Evolutionary conservation across 2,329 filamentous ascomycete genomes (phyloP), one percentile per base, ranked within the genome.

Genomic region (Alternaria sp.): DNA sequence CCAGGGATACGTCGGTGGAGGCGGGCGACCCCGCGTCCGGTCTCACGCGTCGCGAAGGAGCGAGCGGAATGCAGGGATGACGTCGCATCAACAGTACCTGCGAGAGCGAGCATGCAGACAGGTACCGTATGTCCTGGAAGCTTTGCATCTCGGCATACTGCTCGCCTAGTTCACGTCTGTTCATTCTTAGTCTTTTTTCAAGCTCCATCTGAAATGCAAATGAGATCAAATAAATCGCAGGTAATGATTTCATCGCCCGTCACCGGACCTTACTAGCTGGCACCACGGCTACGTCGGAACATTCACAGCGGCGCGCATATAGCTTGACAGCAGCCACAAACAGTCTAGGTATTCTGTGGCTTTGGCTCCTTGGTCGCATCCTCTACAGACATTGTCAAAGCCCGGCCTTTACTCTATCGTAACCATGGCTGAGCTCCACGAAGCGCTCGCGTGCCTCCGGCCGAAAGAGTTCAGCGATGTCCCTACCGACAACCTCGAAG

Each of bases 391-490:
- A 36, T 49, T n/a, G 12, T 20, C 18, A 47, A 26, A 22, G 22
- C 7, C 24, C 43, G 30, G 26, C 22, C n/a, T 18, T 54, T 41
- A 12, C 32, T 36, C 36, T 14, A 32, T 12, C 24, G 3, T 38
- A 55, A 68, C 16, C 63, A 78, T 77, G 75, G 61, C 68, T 22
- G 66, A 74, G 60, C 79, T 85, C 16, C 81, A 84, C 67, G 75
- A 81, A 41, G 82, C 82, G 11, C 78, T 85, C 51, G 75, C 77
- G 57, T 71, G 69, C 39, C 78, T 85, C 30, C 71, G 76, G 6
- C 81, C 81, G 1, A 79, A 79, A 48, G 76, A 81, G 53, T 84
- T 80, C 69, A 65, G 68, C 64, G 81, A 83, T 30, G 72, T 84
- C 30, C 82, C 82, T 20, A 71, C 77, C 52, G 71, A 80, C 60